Evolutionary conservation across 2,329 filamentous ascomycete species (phyloP).

Genomic region (Dendrostoma leiphaemia): DNA sequence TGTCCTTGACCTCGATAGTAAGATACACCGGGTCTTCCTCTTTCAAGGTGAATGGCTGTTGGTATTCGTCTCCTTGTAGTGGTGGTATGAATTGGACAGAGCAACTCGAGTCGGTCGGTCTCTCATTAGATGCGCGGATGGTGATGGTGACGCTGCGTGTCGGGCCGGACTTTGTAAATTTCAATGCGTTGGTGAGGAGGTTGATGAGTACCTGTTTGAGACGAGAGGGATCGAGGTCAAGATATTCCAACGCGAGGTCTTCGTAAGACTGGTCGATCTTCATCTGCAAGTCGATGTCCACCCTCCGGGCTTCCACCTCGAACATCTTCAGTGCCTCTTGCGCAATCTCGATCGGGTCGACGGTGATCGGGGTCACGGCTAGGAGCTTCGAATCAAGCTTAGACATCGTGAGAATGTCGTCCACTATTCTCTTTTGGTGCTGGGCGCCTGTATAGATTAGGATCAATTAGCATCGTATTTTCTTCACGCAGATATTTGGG

Average conservation of each 20-base stretch:
- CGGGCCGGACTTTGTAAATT: constrained; percentile 68
- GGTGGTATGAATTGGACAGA: constrained; percentile 62
- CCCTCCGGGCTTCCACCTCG: constrained; percentile 68
- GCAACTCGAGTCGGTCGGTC: constrained; percentile 39
- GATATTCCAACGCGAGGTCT: constrained; percentile 59
- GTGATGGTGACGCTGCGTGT: constrained; percentile 53
- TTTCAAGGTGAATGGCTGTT: constrained; percentile 29
- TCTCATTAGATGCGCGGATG: constrained; percentile 41
- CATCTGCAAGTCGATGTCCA: constrained; percentile 66
- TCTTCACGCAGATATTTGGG: too few species aligned
- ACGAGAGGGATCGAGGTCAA: constrained; percentile 68
- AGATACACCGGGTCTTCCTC: constrained; percentile 57
- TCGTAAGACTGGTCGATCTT: constrained; percentile 61
- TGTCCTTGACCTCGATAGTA: constrained; percentile 73
- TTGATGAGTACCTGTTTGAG: constrained; percentile 80
- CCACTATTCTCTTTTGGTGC: constrained; percentile 76
- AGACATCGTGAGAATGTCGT: constrained; percentile 70
- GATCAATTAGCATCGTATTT: neutral
- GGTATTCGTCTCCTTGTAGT: constrained; percentile 42
- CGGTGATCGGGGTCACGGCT: constrained; percentile 68
- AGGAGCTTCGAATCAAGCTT: constrained; percentile 76
- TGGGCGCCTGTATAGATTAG: constrained; percentile 47
- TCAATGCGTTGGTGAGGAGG: constrained; percentile 76
- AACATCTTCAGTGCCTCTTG: constrained; percentile 74
- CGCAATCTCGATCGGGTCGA: constrained; percentile 66